phyloP scores from a whole-genome alignment of 2,329 filamentous ascomycete species.

The Phialophora chinensis region DNA sequence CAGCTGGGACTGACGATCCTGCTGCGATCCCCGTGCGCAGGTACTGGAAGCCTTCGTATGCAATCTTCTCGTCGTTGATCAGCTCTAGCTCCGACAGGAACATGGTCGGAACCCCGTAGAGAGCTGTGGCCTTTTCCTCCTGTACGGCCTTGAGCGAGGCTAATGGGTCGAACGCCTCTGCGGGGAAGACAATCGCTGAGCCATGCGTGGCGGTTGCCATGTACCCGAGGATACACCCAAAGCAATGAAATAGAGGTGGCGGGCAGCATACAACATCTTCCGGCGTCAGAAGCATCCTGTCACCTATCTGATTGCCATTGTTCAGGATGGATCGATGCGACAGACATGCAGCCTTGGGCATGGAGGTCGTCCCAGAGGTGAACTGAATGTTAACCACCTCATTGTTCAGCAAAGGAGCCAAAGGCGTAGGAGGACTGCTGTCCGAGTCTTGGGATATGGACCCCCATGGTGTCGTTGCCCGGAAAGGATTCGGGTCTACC shows the following conservation, averaged over 20 bases:
- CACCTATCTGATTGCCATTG: constrained; percentile 83
- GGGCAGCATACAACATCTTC: constrained; percentile 72
- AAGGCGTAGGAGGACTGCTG: constrained; percentile 51
- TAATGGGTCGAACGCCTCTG: constrained; percentile 81
- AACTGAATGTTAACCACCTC: constrained; percentile 96
- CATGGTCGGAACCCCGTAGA: constrained; percentile 96
- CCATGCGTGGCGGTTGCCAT: constrained; percentile 90
- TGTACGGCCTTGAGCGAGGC: constrained; percentile 71
- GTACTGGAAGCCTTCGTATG: constrained; percentile 63
- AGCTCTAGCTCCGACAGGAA: constrained; percentile 86
- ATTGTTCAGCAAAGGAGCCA: constrained; percentile 44
- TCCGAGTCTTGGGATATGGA: constrained; percentile 53
- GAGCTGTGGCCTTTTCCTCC: constrained; percentile 67
- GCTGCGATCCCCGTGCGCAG: constrained; percentile 91
- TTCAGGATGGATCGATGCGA: constrained; percentile 87
- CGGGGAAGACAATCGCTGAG: constrained; percentile 80
- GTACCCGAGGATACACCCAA: constrained; percentile 89
- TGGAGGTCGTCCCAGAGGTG: constrained; percentile 90
- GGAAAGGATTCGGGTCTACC: constrained; percentile 53
- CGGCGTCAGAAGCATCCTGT: constrained; percentile 79
- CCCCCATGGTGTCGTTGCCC: constrained; percentile 55
- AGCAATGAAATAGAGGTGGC: constrained; percentile 71
- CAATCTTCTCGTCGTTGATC: constrained; percentile 60
- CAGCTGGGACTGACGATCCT: constrained; percentile 79
- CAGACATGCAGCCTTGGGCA: constrained; percentile 90